phyloP scores from a whole-genome alignment of 106 monocot genomes.

The Allium cepa region DNA sequence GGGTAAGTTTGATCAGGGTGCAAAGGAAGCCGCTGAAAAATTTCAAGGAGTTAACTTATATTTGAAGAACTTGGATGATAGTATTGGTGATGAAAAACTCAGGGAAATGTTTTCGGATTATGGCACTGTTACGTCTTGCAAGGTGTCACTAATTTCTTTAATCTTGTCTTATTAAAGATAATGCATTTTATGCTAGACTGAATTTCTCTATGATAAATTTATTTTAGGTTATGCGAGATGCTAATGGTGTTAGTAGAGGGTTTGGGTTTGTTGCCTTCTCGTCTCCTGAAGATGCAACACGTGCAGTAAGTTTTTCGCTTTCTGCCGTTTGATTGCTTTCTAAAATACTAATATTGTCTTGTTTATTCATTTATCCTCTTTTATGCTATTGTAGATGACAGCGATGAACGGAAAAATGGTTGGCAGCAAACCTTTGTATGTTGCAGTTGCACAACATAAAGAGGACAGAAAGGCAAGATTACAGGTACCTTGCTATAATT shows the following conservation, averaged over 20 bases:
- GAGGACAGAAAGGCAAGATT: conserved; percentile 69
- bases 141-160: conserved; percentile 20
- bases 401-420: conserved; percentile 85
- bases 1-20: conserved; percentile 43
- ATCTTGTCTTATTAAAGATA: no score
- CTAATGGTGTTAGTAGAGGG: conserved; percentile 54
- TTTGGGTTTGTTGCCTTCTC: conserved; percentile 71
- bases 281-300: conserved; percentile 59
- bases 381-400: conserved; percentile 18
- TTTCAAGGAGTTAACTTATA: conserved; percentile 64
- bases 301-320: conserved; percentile 44
- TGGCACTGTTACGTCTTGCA: conserved; percentile 63
- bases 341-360: background rate
- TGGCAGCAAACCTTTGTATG: conserved; percentile 65
- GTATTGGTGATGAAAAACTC: conserved; percentile 57
- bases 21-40: conserved; percentile 45
- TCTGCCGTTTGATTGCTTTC: background rate
- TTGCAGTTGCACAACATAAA: conserved; percentile 72
- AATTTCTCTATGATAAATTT: background rate
- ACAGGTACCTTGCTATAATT: conserved; percentile 27
- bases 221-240: conserved; percentile 62
- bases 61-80: conserved; percentile 73
- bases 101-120: conserved; percentile 46
- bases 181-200: no score
- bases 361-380: background rate